A percentile compares a stretch with the other conserved stretches of the same genome.
Conservation (phyloP, 495 filamentous ascomycete genomes). For the Achaetomiella virescens region DNA sequence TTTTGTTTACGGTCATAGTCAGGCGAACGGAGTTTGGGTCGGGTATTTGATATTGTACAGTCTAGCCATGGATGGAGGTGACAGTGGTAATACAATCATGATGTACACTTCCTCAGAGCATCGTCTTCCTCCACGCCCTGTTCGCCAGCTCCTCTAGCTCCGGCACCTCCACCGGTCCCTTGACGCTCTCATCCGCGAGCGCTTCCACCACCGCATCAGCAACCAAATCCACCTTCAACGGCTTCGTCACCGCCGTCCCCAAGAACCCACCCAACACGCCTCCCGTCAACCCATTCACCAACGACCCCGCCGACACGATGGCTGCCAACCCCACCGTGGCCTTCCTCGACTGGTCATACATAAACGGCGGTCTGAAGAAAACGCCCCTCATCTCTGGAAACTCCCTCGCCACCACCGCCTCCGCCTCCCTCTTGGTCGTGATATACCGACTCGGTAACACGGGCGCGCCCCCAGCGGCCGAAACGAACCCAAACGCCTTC, state of each 20-base stretch:
- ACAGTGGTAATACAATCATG: constrained; percentile 1
- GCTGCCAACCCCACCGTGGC: constrained; percentile 82
- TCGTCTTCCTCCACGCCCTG: constrained; percentile 72
- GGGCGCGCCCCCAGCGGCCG: constrained; percentile 77
- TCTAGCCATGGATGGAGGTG: constrained; percentile 1
- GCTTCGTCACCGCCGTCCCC: constrained; percentile 78
- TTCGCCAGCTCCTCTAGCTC: constrained; percentile 67
- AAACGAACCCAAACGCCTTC: constrained; percentile 74
- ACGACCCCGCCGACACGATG: constrained; percentile 57
- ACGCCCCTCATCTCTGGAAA: constrained; percentile 71
- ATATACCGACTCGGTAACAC: constrained; percentile 82
- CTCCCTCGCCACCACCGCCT: constrained; percentile 62
- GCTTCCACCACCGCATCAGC: constrained; percentile 80
- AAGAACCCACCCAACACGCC: constrained; percentile 65
- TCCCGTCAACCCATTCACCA: constrained; percentile 67
- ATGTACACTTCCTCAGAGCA: constrained; percentile 51
- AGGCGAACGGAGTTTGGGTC: constrained; percentile 16
- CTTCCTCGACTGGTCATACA: constrained; percentile 77
- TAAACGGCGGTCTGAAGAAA: constrained; percentile 78
- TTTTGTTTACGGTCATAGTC: constrained; percentile 5
- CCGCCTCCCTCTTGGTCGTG: constrained; percentile 85
- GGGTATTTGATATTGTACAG: constrained; percentile 13
- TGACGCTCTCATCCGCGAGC: constrained; percentile 60
- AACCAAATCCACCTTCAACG: constrained; percentile 77
- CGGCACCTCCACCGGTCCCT: constrained; percentile 60